These are phyloP conservation scores for Eustoma russellianum DNA, from an alignment of 257 asterid genomes.

Conservation along the genomic window DNA sequence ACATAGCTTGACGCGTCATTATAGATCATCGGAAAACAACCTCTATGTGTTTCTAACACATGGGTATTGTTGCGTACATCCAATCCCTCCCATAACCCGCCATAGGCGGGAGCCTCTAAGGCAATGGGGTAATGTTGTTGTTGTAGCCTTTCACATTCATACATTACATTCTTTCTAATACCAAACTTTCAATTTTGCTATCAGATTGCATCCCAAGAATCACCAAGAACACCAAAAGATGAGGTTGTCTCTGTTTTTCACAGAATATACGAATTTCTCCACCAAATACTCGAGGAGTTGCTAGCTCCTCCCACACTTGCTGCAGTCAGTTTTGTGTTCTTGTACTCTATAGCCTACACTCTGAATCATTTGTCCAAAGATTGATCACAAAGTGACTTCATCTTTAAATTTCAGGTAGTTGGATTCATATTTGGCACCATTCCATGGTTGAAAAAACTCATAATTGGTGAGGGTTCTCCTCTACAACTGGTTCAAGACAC, in stretches of 20 bases:
- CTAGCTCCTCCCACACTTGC: slow-evolving; percentile 67
- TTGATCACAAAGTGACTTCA: not conserved
- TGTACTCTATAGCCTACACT: not conserved
- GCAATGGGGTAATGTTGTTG: too few relatives aligned
- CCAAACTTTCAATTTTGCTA: not conserved
- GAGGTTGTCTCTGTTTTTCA: slow-evolving; percentile 18
- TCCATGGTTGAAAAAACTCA: slow-evolving; percentile 47
- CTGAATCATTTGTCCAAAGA: not conserved
- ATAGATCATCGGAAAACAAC: too few relatives aligned
- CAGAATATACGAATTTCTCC: slow-evolving; percentile 18
- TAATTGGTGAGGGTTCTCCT: slow-evolving; percentile 69
- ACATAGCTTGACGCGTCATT: too few relatives aligned
- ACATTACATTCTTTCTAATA: not conserved
- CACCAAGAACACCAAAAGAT: slow-evolving; percentile 5
- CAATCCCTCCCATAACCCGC: too few relatives aligned
- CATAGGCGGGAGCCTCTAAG: too few relatives aligned
- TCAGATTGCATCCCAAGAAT: slow-evolving; percentile 10
- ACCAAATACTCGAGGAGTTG: slow-evolving; percentile 53
- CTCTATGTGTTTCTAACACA: too few relatives aligned
- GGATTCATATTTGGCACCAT: slow-evolving; percentile 71
- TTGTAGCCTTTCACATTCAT: not conserved
- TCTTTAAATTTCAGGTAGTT: slow-evolving; percentile 28
- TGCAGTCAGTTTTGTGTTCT: slow-evolving; percentile 38
- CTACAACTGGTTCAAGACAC: slow-evolving; percentile 55
- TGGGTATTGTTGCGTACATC: too few relatives aligned